phyloP scores from a whole-genome alignment of 2,329 filamentous ascomycete species.

The Pseudogymnoascus sp. region DNA sequence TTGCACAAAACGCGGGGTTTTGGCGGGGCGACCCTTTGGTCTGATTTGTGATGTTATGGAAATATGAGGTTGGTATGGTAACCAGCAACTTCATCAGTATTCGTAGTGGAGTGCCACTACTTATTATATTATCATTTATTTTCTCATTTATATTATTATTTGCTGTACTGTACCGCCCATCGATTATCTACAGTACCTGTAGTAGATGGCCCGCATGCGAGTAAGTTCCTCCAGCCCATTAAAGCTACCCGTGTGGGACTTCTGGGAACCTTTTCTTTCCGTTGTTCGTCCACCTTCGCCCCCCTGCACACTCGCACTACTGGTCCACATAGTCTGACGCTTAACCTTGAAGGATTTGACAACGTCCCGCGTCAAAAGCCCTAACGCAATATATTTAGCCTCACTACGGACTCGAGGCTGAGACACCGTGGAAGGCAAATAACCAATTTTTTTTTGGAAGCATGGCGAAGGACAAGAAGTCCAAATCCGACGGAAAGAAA shows the following conservation, averaged over 20 bases:
- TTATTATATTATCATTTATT: not conserved
- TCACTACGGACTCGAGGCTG: not conserved
- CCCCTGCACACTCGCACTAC: not conserved
- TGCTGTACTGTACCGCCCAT: not conserved
- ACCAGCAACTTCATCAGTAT: not conserved
- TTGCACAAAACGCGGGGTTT: not conserved
- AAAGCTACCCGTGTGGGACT: not conserved
- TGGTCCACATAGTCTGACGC: not conserved
- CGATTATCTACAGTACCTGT: not conserved
- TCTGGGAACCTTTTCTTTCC: not conserved
- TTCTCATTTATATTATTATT: not conserved
- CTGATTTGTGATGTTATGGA: not conserved
- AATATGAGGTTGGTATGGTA: not conserved
- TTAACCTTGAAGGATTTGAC: slow-evolving; percentile 3
- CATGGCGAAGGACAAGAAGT: slow-evolving; percentile 47
- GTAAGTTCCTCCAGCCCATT: not conserved
- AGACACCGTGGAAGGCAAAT: not conserved
- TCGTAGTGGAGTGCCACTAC: not conserved
- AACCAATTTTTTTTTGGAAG: slow-evolving; percentile 9
- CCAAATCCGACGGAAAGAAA: slow-evolving; percentile 38
- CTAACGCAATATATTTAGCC: slow-evolving; percentile 6
- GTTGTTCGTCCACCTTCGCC: not conserved
- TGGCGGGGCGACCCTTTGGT: not conserved
- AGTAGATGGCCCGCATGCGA: not conserved
- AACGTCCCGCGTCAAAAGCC: slow-evolving; percentile 1